Conservation (phyloP, 768 basidiomycete genomes). For the Lentinula lateritia region DNA sequence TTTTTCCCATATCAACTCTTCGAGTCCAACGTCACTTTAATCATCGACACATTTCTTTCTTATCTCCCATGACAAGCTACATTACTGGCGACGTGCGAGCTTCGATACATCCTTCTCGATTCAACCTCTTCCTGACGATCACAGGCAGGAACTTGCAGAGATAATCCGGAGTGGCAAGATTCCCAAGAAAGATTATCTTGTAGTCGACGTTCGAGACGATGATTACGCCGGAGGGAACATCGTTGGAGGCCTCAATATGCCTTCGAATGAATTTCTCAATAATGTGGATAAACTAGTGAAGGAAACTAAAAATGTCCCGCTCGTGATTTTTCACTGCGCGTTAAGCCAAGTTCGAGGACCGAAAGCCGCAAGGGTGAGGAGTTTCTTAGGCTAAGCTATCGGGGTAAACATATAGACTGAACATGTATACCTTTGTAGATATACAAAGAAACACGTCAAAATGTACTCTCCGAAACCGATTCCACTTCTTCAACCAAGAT, state of each 20-base stretch:
- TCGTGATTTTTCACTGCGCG: constrained; percentile 74
- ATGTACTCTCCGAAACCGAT: constrained; percentile 37
- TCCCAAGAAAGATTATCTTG: constrained; percentile 59
- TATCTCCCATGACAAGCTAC: constrained; percentile 26
- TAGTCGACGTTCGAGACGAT: constrained; percentile 84
- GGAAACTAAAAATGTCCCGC: constrained; percentile 54
- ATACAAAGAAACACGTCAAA: constrained; percentile 58
- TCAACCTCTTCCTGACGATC: constrained; percentile 5
- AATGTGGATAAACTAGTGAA: constrained; percentile 55
- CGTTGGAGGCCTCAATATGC: constrained; percentile 53
- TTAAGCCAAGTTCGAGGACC: constrained; percentile 79
- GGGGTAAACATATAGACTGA: constrained; percentile 6
- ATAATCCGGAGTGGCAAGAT: constrained; percentile 62
- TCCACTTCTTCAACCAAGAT: constrained; percentile 42
- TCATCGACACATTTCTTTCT: not conserved
- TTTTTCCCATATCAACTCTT: not conserved
- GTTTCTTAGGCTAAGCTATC: not conserved
- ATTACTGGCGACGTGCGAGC: constrained; percentile 33
- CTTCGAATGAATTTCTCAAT: constrained; percentile 53
- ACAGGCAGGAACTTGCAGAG: constrained; percentile 56
- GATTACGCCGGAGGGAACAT: constrained; percentile 81
- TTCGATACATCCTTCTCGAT: not conserved
- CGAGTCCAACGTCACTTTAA: not conserved
- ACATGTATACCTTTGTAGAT: constrained; percentile 32
- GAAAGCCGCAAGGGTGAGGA: constrained; percentile 63